Conservation (phyloP, 345 rosid species). For the Lumnitzera littorea region DNA sequence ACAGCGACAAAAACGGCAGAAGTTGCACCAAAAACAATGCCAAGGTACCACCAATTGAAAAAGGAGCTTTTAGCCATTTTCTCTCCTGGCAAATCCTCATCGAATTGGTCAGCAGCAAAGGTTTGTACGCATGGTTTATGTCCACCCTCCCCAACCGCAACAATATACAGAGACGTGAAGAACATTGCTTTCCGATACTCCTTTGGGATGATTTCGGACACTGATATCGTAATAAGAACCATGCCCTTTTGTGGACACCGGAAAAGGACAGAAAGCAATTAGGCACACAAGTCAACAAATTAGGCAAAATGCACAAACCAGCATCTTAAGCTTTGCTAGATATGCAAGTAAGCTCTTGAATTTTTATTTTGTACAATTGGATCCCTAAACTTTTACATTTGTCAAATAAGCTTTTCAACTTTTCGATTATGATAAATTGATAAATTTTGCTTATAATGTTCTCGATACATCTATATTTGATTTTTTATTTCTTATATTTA, state of each 20-base stretch:
- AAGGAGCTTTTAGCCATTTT: constrained; percentile 78
- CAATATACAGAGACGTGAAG: constrained; percentile 55
- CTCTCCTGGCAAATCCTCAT: constrained; percentile 49
- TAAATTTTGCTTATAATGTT: too few species aligned
- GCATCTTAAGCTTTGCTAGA: too few species aligned
- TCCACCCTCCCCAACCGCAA: constrained; percentile 88
- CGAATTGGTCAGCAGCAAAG: constrained; percentile 91
- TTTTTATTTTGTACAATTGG: too few species aligned
- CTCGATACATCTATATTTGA: too few species aligned
- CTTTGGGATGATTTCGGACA: constrained; percentile 31
- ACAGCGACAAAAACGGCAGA: constrained; percentile 47
- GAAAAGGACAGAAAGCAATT: neutral
- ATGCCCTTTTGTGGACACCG: constrained; percentile 43
- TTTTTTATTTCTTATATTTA: too few species aligned
- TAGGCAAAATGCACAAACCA: too few species aligned
- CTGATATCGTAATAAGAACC: constrained; percentile 56
- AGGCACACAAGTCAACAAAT: neutral
- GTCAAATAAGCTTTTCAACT: too few species aligned
- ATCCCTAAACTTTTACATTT: too few species aligned
- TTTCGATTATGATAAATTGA: too few species aligned
- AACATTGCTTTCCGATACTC: constrained; percentile 39
- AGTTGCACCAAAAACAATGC: constrained; percentile 52
- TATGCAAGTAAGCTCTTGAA: too few species aligned
- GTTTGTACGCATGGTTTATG: constrained; percentile 94
- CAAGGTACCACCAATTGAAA: constrained; percentile 88